Conservation (phyloP, 1,139 yeast species). For the Candida sp. region DNA sequence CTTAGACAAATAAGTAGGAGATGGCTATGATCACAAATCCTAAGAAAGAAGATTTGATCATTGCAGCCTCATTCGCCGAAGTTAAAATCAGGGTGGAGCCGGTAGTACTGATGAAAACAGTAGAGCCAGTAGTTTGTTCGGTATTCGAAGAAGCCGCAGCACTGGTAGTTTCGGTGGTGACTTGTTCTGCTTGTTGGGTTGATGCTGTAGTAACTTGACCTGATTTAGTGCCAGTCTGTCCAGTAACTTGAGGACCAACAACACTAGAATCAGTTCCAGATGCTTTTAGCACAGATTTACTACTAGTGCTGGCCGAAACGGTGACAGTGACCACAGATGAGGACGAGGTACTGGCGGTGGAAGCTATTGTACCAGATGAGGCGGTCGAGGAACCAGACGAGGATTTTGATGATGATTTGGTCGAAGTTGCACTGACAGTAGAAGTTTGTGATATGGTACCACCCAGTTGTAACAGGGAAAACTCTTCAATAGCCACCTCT, state of each 20-base stretch:
- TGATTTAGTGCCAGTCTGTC: background rate
- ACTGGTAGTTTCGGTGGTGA: background rate
- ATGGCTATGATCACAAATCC: background rate
- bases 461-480: constrained; percentile 31
- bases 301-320: background rate
- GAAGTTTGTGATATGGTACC: constrained; percentile 10
- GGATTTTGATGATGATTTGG: constrained; percentile 6
- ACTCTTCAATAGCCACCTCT: constrained; percentile 47
- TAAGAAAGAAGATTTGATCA: background rate
- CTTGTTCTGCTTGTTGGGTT: background rate
- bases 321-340: background rate
- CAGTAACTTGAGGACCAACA: background rate
- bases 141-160: background rate
- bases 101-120: background rate
- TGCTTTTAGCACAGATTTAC: background rate
- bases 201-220: constrained; percentile 1
- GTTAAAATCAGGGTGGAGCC: background rate
- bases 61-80: background rate
- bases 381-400: background rate
- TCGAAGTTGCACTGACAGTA: constrained; percentile 2
- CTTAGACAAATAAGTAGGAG: background rate
- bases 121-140: background rate
- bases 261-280: background rate
- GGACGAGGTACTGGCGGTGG: constrained; percentile 1
- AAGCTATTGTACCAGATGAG: constrained; percentile 4